These are phyloP conservation scores for Leccinum subgranulosum DNA, from an alignment of 768 basidiomycete genomes.

Conservation along the genomic window DNA sequence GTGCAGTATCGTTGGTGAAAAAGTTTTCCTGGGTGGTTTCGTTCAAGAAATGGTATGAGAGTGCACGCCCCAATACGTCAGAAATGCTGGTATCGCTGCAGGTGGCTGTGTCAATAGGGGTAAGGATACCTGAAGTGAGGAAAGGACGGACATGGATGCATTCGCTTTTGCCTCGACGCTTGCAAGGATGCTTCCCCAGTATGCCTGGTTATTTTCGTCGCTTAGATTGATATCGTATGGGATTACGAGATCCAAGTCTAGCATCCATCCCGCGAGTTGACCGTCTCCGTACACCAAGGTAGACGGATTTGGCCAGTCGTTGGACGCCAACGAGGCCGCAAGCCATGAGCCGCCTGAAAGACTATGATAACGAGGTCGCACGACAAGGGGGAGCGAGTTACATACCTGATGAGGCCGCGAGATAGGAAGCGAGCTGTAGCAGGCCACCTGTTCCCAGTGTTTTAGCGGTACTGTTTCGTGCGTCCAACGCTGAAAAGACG, in stretches of 20 bases:
- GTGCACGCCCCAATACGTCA: constrained; percentile 61
- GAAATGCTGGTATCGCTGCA: constrained; percentile 60
- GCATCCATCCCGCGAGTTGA: constrained; percentile 48
- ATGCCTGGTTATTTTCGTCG: constrained; percentile 45
- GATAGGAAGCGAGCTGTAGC: constrained; percentile 67
- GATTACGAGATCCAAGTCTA: constrained; percentile 54
- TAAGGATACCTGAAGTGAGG: background rate
- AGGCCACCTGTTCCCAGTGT: constrained; percentile 62
- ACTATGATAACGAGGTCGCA: background rate
- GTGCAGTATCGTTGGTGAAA: constrained; percentile 53
- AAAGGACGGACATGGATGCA: constrained; percentile 45
- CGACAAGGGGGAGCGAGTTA: background rate
- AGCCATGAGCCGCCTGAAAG: constrained; percentile 63
- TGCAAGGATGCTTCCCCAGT: constrained; percentile 51
- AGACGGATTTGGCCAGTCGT: constrained; percentile 56
- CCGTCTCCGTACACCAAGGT: constrained; percentile 62
- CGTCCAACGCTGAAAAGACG: constrained; percentile 56
- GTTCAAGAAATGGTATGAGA: constrained; percentile 73
- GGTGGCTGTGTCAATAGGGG: background rate
- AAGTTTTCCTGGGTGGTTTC: constrained; percentile 58
- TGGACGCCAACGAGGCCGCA: constrained; percentile 58
- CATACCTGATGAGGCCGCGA: constrained; percentile 63
- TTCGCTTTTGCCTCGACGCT: constrained; percentile 56
- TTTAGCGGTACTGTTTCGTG: constrained; percentile 56
- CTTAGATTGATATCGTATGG: constrained; percentile 51